Evolutionary conservation across 1,139 yeast species (phyloP).

Genomic region (Candida albicans): DNA sequence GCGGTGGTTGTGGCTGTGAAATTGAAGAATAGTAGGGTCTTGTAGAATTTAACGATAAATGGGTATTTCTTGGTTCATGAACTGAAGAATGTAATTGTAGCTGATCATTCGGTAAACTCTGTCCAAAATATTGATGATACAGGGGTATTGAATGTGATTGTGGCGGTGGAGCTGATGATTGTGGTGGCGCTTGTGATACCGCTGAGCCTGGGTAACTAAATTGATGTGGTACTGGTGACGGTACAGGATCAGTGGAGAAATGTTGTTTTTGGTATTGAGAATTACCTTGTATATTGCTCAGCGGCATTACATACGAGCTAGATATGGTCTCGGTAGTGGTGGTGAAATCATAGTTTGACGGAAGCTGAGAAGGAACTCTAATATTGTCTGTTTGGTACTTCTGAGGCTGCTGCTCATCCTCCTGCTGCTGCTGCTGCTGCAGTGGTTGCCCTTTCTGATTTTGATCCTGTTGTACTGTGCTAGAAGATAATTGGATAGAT

Average conservation of each 20-base stretch:
- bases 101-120: background rate
- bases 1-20: background rate
- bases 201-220: background rate
- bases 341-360: background rate
- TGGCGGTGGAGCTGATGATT: background rate
- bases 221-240: background rate
- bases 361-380: background rate
- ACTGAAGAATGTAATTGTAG: background rate
- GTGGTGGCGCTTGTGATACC: background rate
- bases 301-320: background rate
- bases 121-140: background rate
- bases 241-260: background rate
- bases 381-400: background rate
- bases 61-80: background rate
- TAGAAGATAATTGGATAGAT: background rate
- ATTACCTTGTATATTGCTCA: background rate
- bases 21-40: constrained; percentile 1
- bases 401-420: background rate
- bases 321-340: background rate
- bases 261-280: constrained; percentile 1
- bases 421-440: too few species aligned
- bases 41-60: background rate
- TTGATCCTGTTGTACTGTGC: background rate
- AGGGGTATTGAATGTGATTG: background rate
- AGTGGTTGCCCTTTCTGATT: too few species aligned